Base-by-base conservation (phyloP, 73 alveolate species). In the Paramecium biaurelia region DNA sequence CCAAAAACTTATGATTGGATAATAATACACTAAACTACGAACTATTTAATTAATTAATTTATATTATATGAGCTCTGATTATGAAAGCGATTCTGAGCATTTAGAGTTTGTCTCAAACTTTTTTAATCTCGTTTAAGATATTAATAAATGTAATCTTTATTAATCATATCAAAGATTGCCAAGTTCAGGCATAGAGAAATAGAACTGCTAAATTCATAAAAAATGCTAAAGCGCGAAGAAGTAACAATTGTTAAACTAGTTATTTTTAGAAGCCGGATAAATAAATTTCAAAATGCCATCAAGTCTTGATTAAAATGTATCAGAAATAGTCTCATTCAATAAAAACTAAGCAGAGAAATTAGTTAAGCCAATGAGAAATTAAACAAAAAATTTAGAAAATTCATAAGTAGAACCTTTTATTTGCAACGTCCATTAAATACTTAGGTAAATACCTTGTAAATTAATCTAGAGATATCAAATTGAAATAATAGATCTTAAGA, bases 221-320 rank as follows among this genome's bases (percentile, higher is more conserved):
- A 26, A 30, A 63, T 30, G 84, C 41, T 12, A 63, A 63, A 63
- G 84, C 84, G 45, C 84, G 84, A 63, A 63, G 41, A 32, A 63
- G 84, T 63, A 20, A 63, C 1, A 1, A 53, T 53, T 53, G 30
- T 63, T 63, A 63, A 58, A 11, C 84, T 63, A 26, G 5, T 32
- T 32, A 26, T 7, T 18, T 20, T 18, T 18, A 53, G 84, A 63
- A 63, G 45, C 45, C 15, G 45, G 84, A 53, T 53, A 63, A 63
- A 63, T 63, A 26, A 63, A 63, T 63, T 74, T 74, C 59, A 74
- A 74, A 74, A 74, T 74, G 87, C 87, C 59, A 74, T 34, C 11
- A 11, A 41, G 59, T 32, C 37, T 23, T 37, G 57, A 34, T 28
- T 32, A 74, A 23, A 74, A 41, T 37, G 67, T 74, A 10, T 74